These are phyloP conservation scores for Xylariaceae sp. DNA, from an alignment of 2,329 filamentous ascomycete genomes.

Conservation along the genomic window DNA sequence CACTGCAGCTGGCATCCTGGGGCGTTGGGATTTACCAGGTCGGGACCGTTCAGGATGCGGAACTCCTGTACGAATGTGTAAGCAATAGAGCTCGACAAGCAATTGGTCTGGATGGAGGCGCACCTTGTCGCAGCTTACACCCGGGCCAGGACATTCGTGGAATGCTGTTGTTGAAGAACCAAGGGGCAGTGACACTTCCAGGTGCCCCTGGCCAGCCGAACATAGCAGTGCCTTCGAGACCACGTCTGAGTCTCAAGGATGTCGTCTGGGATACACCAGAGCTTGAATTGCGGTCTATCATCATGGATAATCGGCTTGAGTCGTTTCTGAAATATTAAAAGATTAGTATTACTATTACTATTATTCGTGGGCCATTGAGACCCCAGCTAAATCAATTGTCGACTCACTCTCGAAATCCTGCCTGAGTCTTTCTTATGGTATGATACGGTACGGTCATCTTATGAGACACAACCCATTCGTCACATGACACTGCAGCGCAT, in stretches of 20 bases:
- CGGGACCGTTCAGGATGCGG: conserved; percentile 54
- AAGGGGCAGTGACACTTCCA: conserved; percentile 21
- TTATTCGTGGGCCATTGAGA: background rate
- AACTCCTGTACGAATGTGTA: conserved; percentile 46
- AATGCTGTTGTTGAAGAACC: conserved; percentile 30
- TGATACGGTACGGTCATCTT: background rate
- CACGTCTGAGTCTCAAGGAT: conserved; percentile 31
- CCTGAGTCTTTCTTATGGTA: background rate
- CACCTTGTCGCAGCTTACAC: conserved; percentile 10
- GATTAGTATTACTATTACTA: background rate
- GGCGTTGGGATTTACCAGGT: conserved; percentile 64
- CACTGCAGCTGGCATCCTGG: conserved; percentile 55
- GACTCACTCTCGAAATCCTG: background rate
- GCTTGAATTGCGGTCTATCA: conserved; percentile 23
- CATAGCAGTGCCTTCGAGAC: conserved; percentile 27
- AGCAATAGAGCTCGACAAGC: conserved; percentile 34
- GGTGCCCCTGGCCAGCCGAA: conserved; percentile 9
- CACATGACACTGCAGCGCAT: conserved; percentile 58
- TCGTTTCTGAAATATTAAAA: background rate
- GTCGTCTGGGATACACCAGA: conserved; percentile 38
- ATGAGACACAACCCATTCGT: conserved; percentile 2
- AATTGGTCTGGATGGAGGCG: conserved; percentile 28
- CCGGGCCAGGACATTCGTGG: conserved; percentile 22
- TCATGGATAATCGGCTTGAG: conserved; percentile 25
- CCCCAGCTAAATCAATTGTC: background rate